phyloP scores from a whole-genome alignment of 2,329 filamentous ascomycete species.

The Fusarium sp. region DNA sequence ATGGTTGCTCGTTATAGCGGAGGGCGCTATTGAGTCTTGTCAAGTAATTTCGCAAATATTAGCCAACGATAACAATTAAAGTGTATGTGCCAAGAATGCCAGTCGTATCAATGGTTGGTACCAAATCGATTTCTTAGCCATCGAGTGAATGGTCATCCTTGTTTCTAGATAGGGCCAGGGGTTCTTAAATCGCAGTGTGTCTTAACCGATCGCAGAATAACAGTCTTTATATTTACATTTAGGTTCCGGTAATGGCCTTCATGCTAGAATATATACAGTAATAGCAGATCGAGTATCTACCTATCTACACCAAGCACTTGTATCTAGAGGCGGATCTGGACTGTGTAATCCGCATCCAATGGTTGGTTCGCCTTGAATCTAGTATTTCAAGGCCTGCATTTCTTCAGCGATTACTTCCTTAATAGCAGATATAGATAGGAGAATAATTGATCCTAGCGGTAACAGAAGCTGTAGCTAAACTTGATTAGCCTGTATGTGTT shows the following conservation, averaged over 20 bases:
- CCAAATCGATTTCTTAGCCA: too few relatives aligned
- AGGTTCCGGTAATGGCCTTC: too few relatives aligned
- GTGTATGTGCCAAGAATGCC: too few relatives aligned
- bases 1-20: neutral
- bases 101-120: too few relatives aligned
- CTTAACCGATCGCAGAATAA: too few relatives aligned
- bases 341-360: constrained; percentile 8
- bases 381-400: neutral
- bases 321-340: neutral
- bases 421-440: neutral
- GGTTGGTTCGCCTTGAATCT: constrained; percentile 2
- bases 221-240: too few relatives aligned
- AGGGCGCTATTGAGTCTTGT: neutral
- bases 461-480: neutral
- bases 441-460: neutral
- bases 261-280: neutral
- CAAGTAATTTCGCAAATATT: neutral
- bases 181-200: too few relatives aligned
- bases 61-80: too few relatives aligned
- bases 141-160: too few relatives aligned
- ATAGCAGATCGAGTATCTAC: neutral
- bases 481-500: neutral
- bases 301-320: neutral
- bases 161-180: too few relatives aligned
- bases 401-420: neutral